Conservation (phyloP, 768 basidiomycete genomes). For the Leucocoprinus sp. region DNA sequence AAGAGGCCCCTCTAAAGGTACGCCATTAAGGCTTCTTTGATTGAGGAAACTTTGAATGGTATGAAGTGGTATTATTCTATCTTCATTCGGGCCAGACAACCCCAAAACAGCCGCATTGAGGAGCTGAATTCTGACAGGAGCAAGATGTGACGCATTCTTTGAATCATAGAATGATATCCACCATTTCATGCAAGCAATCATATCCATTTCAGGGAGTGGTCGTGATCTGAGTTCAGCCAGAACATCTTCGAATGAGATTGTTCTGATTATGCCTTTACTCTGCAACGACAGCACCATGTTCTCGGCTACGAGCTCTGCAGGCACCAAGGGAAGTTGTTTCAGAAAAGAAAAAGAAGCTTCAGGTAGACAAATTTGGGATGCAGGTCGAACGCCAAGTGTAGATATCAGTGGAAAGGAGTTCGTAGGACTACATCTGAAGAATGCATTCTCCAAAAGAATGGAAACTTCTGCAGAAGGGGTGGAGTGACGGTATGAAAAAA, state of each 20-base stretch:
- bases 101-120: slow-evolving; percentile 62
- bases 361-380: slow-evolving; percentile 63
- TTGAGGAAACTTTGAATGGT: slow-evolving; percentile 68
- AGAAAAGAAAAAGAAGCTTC: slow-evolving; percentile 72
- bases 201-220: slow-evolving; percentile 65
- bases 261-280: slow-evolving; percentile 54
- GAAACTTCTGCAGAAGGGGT: slow-evolving; percentile 83
- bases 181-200: slow-evolving; percentile 83
- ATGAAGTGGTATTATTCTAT: slow-evolving; percentile 61
- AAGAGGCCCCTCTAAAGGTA: slow-evolving; percentile 69
- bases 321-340: slow-evolving; percentile 67
- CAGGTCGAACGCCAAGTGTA: slow-evolving; percentile 59
- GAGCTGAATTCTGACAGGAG: slow-evolving; percentile 48
- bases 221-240: slow-evolving; percentile 64
- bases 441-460: slow-evolving; percentile 59
- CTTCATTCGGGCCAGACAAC: slow-evolving; percentile 26
- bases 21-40: slow-evolving; percentile 43
- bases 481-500: slow-evolving; percentile 85
- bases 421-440: slow-evolving; percentile 56
- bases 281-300: slow-evolving; percentile 63
- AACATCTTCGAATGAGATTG: slow-evolving; percentile 78
- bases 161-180: slow-evolving; percentile 45
- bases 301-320: slow-evolving; percentile 46
- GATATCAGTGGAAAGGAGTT: slow-evolving; percentile 65
- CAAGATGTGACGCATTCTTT: neutral